Evolutionary conservation across 2,329 filamentous ascomycete genomes (phyloP).

Genomic region (Seiridium cupressi): DNA sequence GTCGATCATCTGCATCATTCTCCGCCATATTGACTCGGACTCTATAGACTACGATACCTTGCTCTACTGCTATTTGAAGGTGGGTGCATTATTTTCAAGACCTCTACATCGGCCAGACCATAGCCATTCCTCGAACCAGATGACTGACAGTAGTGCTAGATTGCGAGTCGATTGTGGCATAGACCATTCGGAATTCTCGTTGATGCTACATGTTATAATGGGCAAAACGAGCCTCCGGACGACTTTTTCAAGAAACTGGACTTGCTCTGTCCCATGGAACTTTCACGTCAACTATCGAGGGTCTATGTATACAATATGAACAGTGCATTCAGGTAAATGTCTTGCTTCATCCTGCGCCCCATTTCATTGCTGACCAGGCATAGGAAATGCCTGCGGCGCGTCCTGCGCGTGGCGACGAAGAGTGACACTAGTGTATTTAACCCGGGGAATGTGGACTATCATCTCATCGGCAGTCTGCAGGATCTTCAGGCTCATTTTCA

Average conservation of each 20-base stretch:
- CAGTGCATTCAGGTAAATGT: slow-evolving; percentile 58
- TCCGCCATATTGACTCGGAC: slow-evolving; percentile 66
- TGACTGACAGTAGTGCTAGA: slow-evolving; percentile 34
- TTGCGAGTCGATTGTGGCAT: slow-evolving; percentile 69
- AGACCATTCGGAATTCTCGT: slow-evolving; percentile 66
- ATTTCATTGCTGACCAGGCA: not conserved
- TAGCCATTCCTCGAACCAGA: not conserved
- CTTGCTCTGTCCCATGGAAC: slow-evolving; percentile 59
- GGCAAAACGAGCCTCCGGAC: slow-evolving; percentile 65
- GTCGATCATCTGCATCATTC: slow-evolving; percentile 67
- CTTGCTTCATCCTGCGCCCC: not conserved
- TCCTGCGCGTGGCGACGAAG: slow-evolving; percentile 60
- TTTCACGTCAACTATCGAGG: slow-evolving; percentile 56
- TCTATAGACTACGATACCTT: slow-evolving; percentile 64
- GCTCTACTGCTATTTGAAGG: slow-evolving; percentile 67
- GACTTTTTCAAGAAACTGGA: slow-evolving; percentile 64
- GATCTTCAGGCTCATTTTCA: slow-evolving; percentile 67
- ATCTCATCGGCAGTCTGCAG: slow-evolving; percentile 62
- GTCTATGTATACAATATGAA: slow-evolving; percentile 76
- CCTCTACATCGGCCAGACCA: too few relatives aligned
- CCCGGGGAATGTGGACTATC: slow-evolving; percentile 64
- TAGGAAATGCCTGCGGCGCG: slow-evolving; percentile 63
- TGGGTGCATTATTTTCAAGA: slow-evolving; percentile 23
- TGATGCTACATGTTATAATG: slow-evolving; percentile 69
- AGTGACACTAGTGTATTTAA: slow-evolving; percentile 61